Base-by-base conservation (phyloP, 306 rosid genomes). In the Abrus pulchellus region DNA sequence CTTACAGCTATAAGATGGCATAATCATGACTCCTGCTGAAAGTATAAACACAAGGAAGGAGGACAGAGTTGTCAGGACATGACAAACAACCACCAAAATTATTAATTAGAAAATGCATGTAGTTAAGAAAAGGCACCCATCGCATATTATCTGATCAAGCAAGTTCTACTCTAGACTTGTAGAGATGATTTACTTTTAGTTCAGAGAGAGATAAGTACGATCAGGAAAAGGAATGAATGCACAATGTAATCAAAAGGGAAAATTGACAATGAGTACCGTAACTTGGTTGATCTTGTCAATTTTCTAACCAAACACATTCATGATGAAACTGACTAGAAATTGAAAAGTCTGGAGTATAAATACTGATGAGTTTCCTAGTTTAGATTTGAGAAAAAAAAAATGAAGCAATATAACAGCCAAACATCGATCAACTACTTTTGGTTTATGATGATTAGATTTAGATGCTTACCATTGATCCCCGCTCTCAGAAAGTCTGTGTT, bases 1-100 rank as follows among this genome's bases (percentile, higher is more conserved):
- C 61, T 47, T 11, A 50, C 47, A 12, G 45, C 48, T 30, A 70
- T 70, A 70, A 50, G 13, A 12, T 70, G 75, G 75, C 48, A 48
- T 33, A 30, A 68, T 6, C 75, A 70, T 0, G 33, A 50, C 59
- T 34, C 47, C 75, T 13, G 47, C 34, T 49, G 75, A 70, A 50
- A 5, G 3, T 70, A 13, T 32, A 50, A 20, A 70, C 73, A 49
- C 11, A 52, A 50, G 57, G 49, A 64, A 20, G 20, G 68, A 62
- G 36, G 68, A 33, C 7, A 70, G 13, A 49, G 3, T 32, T 44
- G 14, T 67, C 55, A 67, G 55, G 55, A 43, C 53, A 67, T 20
- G 9, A 61, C 43, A 41, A 41, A 27, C 38, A 7, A 5, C 29
- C 36, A 64, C 30, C 11, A 38, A 1, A 40, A 5, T 8, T 32